Evolutionary conservation across 371 early-diverging fungal species (phyloP), one percentile per base, ranked within the genome.

Genomic region (Mucor mucedo): DNA sequence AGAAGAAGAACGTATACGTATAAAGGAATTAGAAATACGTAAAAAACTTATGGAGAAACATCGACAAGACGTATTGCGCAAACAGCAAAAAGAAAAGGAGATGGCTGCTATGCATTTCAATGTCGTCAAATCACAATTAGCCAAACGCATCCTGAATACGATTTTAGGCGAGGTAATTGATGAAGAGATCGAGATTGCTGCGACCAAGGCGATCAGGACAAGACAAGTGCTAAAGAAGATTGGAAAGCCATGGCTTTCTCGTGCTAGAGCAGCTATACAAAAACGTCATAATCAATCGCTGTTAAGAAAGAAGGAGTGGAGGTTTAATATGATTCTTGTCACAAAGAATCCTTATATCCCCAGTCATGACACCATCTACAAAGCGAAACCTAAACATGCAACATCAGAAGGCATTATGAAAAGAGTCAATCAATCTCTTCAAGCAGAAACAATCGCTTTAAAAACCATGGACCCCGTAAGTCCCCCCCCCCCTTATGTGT

Each of bases 81-180:
- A 61, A 1, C 60, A 71, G 50, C 49, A 61, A 8, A 16, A 42
- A 35, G 44, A 65, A 28, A 33, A 21, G 21, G 30, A 42, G 11
- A 33, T 63, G 32, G 54, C 41, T 5, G 41, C 11, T 32, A 61
- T 65, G 40, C 65, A 52, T 47, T 42, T 60, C 0, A 42, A 69
- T 0, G 60, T 56, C 1, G 27, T 53, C n/a, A 39, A 38, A 14
- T 54, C 63, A 10, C 55, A 62, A 48, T 28, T 58, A 1, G 41
- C 52, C 3, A 48, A 53, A 11, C 33, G 42, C 8, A 35, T 60
- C 45, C 9, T 61, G 4, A 14, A 52, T 29, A 52, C 44, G 5
- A n/a, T 57, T 5, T 4, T 65, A 13, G 53, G 58, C 5, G 28
- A 49, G 4, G 50, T 62, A 0, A 35, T 68, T 2, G 13, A 39